A percentile compares a stretch with the other conserved stretches of the same genome.
These are phyloP conservation scores for Termitomyces sp. DNA, from an alignment of 768 basidiomycete genomes.

Conservation along the genomic window DNA sequence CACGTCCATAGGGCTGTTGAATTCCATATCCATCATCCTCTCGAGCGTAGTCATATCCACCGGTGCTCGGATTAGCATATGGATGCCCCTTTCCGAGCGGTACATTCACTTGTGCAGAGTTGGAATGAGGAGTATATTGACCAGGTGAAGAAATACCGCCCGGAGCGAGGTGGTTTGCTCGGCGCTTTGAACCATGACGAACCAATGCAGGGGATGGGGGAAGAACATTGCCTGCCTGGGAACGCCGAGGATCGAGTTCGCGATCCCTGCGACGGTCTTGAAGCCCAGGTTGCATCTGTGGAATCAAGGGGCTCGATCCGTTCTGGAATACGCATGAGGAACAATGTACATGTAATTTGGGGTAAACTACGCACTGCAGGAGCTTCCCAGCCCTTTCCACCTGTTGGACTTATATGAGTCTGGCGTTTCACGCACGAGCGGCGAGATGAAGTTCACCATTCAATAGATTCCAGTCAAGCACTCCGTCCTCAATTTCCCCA, in stretches of 20 bases:
- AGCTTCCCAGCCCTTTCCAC: slow-evolving; percentile 93
- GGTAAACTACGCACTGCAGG: slow-evolving; percentile 48
- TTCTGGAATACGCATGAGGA: slow-evolving; percentile 28
- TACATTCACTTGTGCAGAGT: slow-evolving; percentile 69
- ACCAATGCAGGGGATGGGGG: slow-evolving; percentile 79
- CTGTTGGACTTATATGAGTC: slow-evolving; percentile 28
- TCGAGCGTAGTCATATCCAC: slow-evolving; percentile 52
- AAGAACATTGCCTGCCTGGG: slow-evolving; percentile 48
- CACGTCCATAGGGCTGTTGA: slow-evolving; percentile 60
- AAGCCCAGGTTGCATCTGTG: slow-evolving; percentile 50
- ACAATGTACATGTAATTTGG: not conserved
- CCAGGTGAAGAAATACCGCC: slow-evolving; percentile 40
- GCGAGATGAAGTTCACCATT: slow-evolving; percentile 48
- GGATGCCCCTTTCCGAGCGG: slow-evolving; percentile 59
- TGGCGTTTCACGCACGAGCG: not conserved
- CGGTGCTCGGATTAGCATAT: slow-evolving; percentile 56
- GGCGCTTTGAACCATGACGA: slow-evolving; percentile 69
- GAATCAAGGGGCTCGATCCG: slow-evolving; percentile 53
- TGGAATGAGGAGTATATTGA: slow-evolving; percentile 65
- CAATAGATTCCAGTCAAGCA: slow-evolving; percentile 94
- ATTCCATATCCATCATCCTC: slow-evolving; percentile 54
- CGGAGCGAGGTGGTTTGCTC: slow-evolving; percentile 53
- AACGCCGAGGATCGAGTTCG: slow-evolving; percentile 59
- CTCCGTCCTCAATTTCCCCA: slow-evolving; percentile 85
- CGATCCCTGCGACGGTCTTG: slow-evolving; percentile 59